A percentile compares a stretch with the other conserved stretches of the same genome.
Evolutionary conservation across 2,329 filamentous ascomycete genomes (phyloP).

Genomic region (Arthrobotrys sphaeroides): DNA sequence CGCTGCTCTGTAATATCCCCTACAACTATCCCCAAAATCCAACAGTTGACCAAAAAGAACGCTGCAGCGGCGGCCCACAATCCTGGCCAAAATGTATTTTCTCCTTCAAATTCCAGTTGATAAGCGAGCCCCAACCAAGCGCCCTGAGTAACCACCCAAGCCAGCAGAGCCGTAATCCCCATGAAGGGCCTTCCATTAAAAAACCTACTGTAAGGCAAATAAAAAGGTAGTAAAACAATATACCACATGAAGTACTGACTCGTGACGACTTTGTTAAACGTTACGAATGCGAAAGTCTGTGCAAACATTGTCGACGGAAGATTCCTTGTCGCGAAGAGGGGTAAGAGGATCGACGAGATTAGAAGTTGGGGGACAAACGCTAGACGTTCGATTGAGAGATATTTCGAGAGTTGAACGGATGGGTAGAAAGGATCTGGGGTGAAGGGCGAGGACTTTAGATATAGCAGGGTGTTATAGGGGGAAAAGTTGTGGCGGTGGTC

Average conservation of each 20-base stretch:
- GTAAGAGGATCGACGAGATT: constrained; percentile 77
- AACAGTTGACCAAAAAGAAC: constrained; percentile 81
- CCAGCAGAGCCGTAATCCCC: constrained; percentile 71
- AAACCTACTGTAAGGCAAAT: constrained; percentile 82
- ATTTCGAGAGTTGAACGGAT: constrained; percentile 61
- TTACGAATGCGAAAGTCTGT: constrained; percentile 96
- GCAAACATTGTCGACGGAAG: constrained; percentile 86
- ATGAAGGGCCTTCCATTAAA: constrained; percentile 68
- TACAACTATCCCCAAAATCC: constrained; percentile 35
- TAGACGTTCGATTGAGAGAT: constrained; percentile 73
- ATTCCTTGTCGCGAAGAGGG: constrained; percentile 81
- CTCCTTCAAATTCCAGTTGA: constrained; percentile 79
- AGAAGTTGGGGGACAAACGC: constrained; percentile 90
- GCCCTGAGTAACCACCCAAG: constrained; percentile 82
- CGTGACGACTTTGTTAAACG: constrained; percentile 99
- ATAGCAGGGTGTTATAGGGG: constrained; percentile 90
- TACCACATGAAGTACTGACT: constrained; percentile 99
- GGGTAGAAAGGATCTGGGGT: constrained; percentile 55
- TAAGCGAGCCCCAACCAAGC: constrained; percentile 80
- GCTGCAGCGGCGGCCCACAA: constrained; percentile 77
- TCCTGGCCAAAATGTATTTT: constrained; percentile 84
- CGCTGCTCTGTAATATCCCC: constrained; percentile 24
- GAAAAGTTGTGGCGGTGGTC: constrained; percentile 99
- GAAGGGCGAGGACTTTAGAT: constrained; percentile 73
- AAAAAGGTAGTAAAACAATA: constrained; percentile 89